These are phyloP conservation scores for Dipteronia sinensis DNA, from an alignment of 345 rosid species.

Conservation along the genomic window DNA sequence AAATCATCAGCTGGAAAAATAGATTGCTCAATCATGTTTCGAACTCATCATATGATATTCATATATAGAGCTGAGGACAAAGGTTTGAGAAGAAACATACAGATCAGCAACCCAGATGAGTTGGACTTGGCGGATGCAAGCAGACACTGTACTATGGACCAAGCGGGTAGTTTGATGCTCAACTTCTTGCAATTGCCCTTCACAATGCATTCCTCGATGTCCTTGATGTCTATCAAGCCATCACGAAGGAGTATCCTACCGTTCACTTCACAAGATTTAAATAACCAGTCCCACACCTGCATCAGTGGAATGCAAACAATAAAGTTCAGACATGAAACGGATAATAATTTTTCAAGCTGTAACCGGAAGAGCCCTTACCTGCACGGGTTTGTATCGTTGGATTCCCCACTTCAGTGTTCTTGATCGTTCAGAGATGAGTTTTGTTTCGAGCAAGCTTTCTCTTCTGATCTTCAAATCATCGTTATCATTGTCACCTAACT, in stretches of 20 bases:
- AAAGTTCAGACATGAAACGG: not conserved
- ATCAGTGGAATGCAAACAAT: constrained; percentile 8
- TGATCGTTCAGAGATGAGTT: constrained; percentile 53
- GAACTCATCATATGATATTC: not conserved
- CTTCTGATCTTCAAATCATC: constrained; percentile 42
- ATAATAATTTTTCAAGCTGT: not conserved
- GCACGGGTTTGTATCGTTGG: constrained; percentile 66
- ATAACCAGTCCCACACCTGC: constrained; percentile 94
- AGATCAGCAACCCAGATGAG: constrained; percentile 64
- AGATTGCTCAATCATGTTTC: not conserved
- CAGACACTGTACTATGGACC: constrained; percentile 77
- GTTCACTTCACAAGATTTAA: constrained; percentile 78
- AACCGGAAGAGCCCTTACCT: constrained; percentile 39
- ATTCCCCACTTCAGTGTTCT: constrained; percentile 59
- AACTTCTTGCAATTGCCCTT: constrained; percentile 65
- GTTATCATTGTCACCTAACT: constrained; percentile 31
- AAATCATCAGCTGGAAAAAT: constrained; percentile 51
- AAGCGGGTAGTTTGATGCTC: constrained; percentile 61
- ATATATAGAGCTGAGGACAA: not conserved
- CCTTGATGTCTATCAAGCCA: constrained; percentile 58
- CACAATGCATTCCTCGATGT: constrained; percentile 60
- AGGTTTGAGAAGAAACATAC: constrained; percentile 43
- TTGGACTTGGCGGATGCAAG: constrained; percentile 65
- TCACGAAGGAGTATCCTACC: constrained; percentile 68
- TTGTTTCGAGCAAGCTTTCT: constrained; percentile 43